Evolutionary conservation across 1,284 basidiomycete species (phyloP).

Genomic region (Singerocomus inundabilis): DNA sequence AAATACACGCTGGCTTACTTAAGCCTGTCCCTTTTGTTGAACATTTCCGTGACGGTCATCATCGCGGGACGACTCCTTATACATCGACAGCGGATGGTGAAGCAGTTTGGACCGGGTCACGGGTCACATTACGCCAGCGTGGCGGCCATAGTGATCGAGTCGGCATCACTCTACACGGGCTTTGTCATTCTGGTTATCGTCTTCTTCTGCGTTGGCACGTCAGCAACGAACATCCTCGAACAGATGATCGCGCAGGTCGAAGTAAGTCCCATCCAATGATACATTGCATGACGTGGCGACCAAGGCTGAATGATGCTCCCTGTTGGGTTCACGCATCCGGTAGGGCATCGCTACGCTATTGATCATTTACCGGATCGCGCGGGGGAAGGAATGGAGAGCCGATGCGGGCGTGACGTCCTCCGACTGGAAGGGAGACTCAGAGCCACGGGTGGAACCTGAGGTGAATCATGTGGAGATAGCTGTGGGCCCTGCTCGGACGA

Average conservation of each 20-base stretch:
- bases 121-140: conserved; percentile 15
- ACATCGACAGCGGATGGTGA: conserved; percentile 14
- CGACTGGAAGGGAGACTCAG: conserved; percentile 18
- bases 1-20: conserved; percentile 10
- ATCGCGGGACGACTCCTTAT: conserved; percentile 20
- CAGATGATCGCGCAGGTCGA: conserved; percentile 22
- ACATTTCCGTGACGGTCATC: conserved; percentile 19
- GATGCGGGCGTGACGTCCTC: conserved; percentile 7
- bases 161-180: conserved; percentile 22
- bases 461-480: conserved; percentile 2
- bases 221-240: conserved; percentile 16
- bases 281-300: background rate
- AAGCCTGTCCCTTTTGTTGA: conserved; percentile 18
- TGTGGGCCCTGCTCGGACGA: background rate
- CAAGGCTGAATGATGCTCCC: background rate
- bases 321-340: background rate
- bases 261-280: conserved; percentile 11
- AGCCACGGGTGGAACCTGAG: background rate
- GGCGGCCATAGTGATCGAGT: conserved; percentile 23
- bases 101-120: conserved; percentile 15
- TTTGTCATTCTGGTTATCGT: conserved; percentile 24
- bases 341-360: conserved; percentile 22
- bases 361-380: conserved; percentile 28
- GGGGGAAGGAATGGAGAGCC: conserved; percentile 20
- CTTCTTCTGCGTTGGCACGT: conserved; percentile 2